A percentile compares a stretch with the other conserved stretches of the same genome.
These are phyloP conservation scores for Volvariella surrecta DNA, from an alignment of 1,284 basidiomycete species.

Conservation along the genomic window DNA sequence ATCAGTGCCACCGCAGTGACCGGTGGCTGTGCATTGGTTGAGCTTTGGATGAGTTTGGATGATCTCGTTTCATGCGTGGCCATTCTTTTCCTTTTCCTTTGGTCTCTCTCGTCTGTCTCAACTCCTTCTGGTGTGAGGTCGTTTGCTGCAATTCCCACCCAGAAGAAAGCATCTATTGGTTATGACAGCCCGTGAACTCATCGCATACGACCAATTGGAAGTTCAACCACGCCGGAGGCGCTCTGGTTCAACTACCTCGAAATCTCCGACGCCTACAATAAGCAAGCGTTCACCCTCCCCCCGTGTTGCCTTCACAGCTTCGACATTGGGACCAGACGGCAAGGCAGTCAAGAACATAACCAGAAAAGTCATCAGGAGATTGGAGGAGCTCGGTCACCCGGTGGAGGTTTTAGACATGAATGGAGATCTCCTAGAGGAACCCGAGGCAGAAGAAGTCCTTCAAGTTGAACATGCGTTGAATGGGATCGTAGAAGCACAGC, in stretches of 20 bases:
- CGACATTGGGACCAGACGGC: conserved; percentile 21
- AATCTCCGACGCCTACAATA: conserved; percentile 9
- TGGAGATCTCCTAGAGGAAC: conserved; percentile 11
- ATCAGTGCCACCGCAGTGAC: too few species aligned
- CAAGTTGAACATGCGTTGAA: conserved; percentile 10
- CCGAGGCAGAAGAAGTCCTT: conserved; percentile 15
- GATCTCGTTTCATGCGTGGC: too few species aligned
- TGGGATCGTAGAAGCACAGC: background rate
- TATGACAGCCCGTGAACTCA: conserved; percentile 14
- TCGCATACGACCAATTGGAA: conserved; percentile 12
- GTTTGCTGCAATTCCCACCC: background rate
- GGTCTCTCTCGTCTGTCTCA: too few species aligned
- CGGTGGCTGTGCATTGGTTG: too few species aligned
- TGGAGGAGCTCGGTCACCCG: conserved; percentile 34
- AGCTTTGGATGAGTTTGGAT: too few species aligned
- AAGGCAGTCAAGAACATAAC: conserved; percentile 36
- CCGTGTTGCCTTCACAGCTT: conserved; percentile 24
- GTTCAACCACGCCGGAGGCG: conserved; percentile 12
- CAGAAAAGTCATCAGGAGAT: conserved; percentile 32
- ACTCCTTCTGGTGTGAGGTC: background rate
- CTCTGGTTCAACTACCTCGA: conserved; percentile 9
- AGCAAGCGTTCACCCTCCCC: conserved; percentile 28
- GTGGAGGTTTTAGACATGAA: conserved; percentile 16
- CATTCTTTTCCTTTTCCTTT: too few species aligned
- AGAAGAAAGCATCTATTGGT: background rate